Conservation (phyloP, 2,329 filamentous ascomycete genomes). For the Grosmannia clavigera region DNA sequence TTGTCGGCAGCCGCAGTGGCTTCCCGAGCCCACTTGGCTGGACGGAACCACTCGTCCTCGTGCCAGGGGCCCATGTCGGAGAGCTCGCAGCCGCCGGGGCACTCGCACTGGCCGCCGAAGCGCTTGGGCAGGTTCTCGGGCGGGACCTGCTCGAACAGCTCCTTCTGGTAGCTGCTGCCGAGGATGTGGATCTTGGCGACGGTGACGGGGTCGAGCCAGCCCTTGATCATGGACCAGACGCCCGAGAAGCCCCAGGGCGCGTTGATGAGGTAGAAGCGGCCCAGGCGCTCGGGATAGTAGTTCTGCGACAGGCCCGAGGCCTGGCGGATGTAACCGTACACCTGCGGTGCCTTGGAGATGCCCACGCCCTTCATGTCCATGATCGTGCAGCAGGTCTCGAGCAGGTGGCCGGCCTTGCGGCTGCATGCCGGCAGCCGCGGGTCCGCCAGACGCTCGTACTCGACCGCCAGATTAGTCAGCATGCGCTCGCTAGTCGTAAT, state of each 20-base stretch:
- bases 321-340: constrained; percentile 77
- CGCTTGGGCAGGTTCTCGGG: constrained; percentile 78
- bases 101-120: constrained; percentile 77
- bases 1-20: constrained; percentile 18
- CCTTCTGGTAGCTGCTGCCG: constrained; percentile 66
- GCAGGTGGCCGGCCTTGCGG: constrained; percentile 74
- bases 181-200: constrained; percentile 92
- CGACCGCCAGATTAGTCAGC: constrained; percentile 89
- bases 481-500: constrained; percentile 89
- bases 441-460: constrained; percentile 94
- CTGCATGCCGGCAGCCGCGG: constrained; percentile 91
- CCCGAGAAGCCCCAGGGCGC: constrained; percentile 88
- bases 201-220: constrained; percentile 92
- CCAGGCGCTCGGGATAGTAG: constrained; percentile 96
- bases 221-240: constrained; percentile 78
- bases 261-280: constrained; percentile 96
- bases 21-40: constrained; percentile 51
- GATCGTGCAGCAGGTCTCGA: constrained; percentile 97
- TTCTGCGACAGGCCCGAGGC: constrained; percentile 90
- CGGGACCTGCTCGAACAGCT: constrained; percentile 74
- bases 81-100: constrained; percentile 68
- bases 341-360: constrained; percentile 64
- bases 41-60: constrained; percentile 53
- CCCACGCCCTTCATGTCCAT: constrained; percentile 96
- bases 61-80: constrained; percentile 89